Base-by-base conservation (phyloP, 148 eudicot genomes). In the Chenopodium berlandieri region DNA sequence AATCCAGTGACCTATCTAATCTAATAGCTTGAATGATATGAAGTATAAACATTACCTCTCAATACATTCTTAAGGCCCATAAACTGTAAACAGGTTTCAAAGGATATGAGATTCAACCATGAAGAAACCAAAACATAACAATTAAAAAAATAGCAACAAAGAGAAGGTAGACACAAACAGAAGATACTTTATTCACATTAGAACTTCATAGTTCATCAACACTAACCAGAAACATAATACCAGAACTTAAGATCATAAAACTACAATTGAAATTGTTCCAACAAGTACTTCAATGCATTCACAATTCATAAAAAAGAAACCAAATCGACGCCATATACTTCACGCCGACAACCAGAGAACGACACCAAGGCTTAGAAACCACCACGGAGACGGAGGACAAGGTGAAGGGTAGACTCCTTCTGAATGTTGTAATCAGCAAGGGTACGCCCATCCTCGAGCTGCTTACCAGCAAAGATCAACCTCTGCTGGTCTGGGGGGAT, bases 401-500 rank as follows among this genome's bases (percentile, higher is more conserved):
- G 80, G 79, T 77, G 79, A 25, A 77, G 79, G 37, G 79, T 77
- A 11, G 79, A 77, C 47, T 77, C 79, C 79, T 77, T 77, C 79
- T 77, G 79, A 6, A 77, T 77, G 12, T 77, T 77, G 56, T 77
- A 77, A 40, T 77, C 79, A n/a, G 79, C 79, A 32, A 77, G 14
- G n/a, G 79, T 77, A 22, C 79, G 54, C 1, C 79, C 79, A 77
- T 77, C 79, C 70, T 77, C 79, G 6, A 77, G 79, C 5, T 77
- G 79, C 56, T 77, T 77, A 2, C 79, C 79, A 64, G 79, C 79
- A 40, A 77, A 77, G 34, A 77, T 77, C 70, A 77, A 32, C 56
- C 79, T 77, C 79, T 77, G 79, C 71, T 77, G 79, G 71, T 77
- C 79, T 37, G 79, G 79, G 17, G 79, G 79, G 20, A 77, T 77